Evolutionary conservation across 2,329 filamentous ascomycete genomes (phyloP), one percentile per base, ranked within the genome.

Genomic region (Cladobotryum mycophilum): DNA sequence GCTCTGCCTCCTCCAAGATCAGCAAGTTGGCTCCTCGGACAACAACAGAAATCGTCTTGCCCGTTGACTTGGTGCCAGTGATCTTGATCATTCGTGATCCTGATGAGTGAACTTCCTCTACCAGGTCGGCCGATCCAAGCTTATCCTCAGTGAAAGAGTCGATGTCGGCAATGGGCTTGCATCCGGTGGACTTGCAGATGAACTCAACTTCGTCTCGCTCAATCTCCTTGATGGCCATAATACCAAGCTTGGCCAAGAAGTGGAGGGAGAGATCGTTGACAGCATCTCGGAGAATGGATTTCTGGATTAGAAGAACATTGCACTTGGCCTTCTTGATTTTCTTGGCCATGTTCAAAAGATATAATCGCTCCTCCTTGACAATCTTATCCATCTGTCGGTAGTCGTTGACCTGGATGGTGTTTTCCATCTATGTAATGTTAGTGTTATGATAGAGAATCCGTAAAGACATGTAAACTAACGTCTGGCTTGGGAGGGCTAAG

Each of bases 331-430:
- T 99, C 76, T 97, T 96, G 72, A 99, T 99, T 81, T 97, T 99
- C 82, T 99, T 97, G 67, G 95, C 91, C 83, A 99, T 88, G 78
- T 97, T 97, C 53, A 99, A 81, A 57, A 99, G 82, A 73, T 99
- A 99, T 61, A 93, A 88, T 60, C 93, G 89, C 77, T 99, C 93
- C 75, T 99, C 93, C 76, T 99, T 99, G 61, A 99, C 82, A 59
- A 99, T 99, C 81, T 97, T 99, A 78, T 99, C 93, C 93, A 99
- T 99, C 70, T 99, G 93, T 66, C 93, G 83, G 80, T 99, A 99
- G 76, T 99, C 93, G 72, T 99, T 99, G 65, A 99, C 93, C 33
- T 95, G 86, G 58, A 99, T 97, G 66, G 95, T 93, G 75, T 99
- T 99, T 76, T 99, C 93, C 93, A 99, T 99, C 84, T 89, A 60